These are phyloP conservation scores for Linderniella brevidens DNA, from an alignment of 257 asterid genomes.

Conservation along the genomic window DNA sequence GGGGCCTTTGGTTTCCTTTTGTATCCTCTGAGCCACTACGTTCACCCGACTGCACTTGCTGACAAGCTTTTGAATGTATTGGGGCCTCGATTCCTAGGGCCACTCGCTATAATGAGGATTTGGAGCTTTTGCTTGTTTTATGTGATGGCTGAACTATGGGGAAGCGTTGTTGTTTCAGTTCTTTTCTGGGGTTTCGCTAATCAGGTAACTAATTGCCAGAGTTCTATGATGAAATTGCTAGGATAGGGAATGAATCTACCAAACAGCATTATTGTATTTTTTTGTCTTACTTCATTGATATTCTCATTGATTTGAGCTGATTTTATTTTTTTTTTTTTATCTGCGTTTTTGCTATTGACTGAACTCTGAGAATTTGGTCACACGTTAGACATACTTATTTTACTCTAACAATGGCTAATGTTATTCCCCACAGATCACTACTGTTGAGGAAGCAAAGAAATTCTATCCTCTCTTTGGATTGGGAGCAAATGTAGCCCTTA, in stretches of 20 bases:
- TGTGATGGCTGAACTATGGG: constrained; percentile 99
- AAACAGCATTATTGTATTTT: constrained; percentile 3
- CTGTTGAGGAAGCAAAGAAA: constrained; percentile 83
- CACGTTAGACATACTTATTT: too few relatives aligned
- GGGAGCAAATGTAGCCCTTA: constrained; percentile 89
- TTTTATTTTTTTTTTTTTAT: too few relatives aligned
- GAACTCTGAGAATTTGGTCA: too few relatives aligned
- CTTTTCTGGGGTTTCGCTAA: constrained; percentile 99
- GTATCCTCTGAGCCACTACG: constrained; percentile 69
- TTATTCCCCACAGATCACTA: constrained; percentile 59
- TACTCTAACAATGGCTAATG: too few relatives aligned
- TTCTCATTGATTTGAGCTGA: too few relatives aligned
- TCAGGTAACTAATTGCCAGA: constrained; percentile 50
- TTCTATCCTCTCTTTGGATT: constrained; percentile 96
- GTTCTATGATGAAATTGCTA: neutral
- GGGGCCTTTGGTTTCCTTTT: constrained; percentile 94
- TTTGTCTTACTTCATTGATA: too few relatives aligned
- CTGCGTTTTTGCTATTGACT: too few relatives aligned
- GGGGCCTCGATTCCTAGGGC: constrained; percentile 98
- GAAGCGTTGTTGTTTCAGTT: constrained; percentile 92
- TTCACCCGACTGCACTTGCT: constrained; percentile 93
- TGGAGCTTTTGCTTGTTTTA: constrained; percentile 98
- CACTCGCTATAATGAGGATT: constrained; percentile 91
- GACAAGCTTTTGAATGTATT: constrained; percentile 48
- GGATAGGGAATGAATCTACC: too few relatives aligned